Percentiles rank a stretch among this genome's conserved stretches.
Conservation (phyloP, 148 eudicot species). For the Heliamphora exappendiculata region DNA sequence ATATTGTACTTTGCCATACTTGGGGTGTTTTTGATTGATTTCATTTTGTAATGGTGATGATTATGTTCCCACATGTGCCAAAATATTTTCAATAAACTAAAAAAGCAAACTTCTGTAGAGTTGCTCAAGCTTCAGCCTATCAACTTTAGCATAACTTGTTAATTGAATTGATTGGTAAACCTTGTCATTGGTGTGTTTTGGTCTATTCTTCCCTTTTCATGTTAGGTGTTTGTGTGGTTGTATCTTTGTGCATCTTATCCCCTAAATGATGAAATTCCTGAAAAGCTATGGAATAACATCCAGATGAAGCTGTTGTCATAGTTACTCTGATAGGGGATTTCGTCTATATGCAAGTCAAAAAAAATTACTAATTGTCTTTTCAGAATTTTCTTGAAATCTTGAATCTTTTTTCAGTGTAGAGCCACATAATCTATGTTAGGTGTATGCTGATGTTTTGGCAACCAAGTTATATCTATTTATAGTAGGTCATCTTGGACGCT, state of each 20-base stretch:
- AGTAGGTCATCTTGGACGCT: too few species aligned
- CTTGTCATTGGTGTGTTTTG: too few species aligned
- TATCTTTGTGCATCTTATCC: neutral
- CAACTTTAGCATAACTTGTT: neutral
- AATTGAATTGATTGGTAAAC: too few species aligned
- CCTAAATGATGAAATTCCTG: slow-evolving; percentile 18
- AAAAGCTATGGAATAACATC: slow-evolving; percentile 17
- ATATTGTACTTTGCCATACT: slow-evolving; percentile 15
- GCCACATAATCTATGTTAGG: neutral
- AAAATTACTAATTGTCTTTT: too few species aligned
- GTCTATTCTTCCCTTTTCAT: too few species aligned
- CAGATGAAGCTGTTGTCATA: slow-evolving; percentile 23
- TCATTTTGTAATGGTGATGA: slow-evolving; percentile 9
- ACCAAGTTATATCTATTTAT: too few species aligned
- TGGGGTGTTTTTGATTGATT: slow-evolving; percentile 9
- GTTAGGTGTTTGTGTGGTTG: neutral
- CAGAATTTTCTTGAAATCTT: neutral
- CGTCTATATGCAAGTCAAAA: too few species aligned
- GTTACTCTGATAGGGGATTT: slow-evolving; percentile 15
- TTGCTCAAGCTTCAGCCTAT: neutral
- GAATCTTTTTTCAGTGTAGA: neutral
- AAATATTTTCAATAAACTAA: neutral
- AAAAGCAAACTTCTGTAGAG: neutral
- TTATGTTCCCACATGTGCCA: neutral
- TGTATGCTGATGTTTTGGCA: too few species aligned